Evolutionary conservation across 108 stramenopile genomes (phyloP), one percentile per base, ranked within the genome.

Genomic region (Cyclostephanos invisitatus): DNA sequence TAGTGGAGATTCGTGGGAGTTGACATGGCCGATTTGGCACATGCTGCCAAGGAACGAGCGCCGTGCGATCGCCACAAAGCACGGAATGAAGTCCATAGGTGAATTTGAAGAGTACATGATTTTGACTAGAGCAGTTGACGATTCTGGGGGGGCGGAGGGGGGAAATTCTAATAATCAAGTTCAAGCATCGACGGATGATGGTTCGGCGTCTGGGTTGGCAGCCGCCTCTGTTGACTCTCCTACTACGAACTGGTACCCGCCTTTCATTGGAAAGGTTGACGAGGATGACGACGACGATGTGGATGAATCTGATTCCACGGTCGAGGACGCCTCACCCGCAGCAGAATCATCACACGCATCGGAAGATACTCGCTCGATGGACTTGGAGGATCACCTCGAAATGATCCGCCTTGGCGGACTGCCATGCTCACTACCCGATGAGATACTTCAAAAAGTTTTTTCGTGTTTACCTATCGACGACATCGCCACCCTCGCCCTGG

Each of bases 11-110:
- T 71, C 78, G 0, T 92, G 87, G 87, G 80, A 85, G 56, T 54
- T 93, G 15, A 89, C 92, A 4, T 93, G 89, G 88, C 87, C 87
- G 10, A 91, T 93, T 51, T 93, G 92, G 92, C 89, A 91, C 64
- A 77, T 89, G 85, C 84, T 93, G 15, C 87, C 89, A 3, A 47
- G 82, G 55, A 28, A 83, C 24, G 92, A 93, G 62, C 79, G 88
- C 6, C 90, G 86, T 50, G 77, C 74, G 22, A 78, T 93, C 42
- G 89, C 92, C 5, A 42, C 62, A 25, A 72, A 87, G 47, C 84
- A 93, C 57, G 92, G 92, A 10, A 86, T 78, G 68, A 89, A 88
- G 55, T 84, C 87, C 2, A 93, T 93, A 62, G 92, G 92, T 20
- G 92, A 85, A 55, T 93, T 93, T 70, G 92, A 93, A 74, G 92